Base-by-base conservation (phyloP, 768 basidiomycete genomes). In the Termitomyces bulborhizus region DNA sequence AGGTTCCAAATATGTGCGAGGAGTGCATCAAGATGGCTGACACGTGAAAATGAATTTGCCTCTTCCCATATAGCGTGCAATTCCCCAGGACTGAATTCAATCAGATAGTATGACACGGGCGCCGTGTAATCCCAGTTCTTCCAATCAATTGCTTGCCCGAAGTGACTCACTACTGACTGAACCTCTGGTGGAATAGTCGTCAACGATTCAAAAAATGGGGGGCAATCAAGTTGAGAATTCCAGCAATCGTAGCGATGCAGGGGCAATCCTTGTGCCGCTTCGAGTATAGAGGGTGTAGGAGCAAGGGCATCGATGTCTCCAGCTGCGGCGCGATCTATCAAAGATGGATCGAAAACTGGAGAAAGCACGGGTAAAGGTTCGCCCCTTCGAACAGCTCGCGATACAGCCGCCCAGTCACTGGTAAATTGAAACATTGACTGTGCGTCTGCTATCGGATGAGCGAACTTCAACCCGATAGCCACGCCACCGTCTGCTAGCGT, bases 11-110 rank as follows among this genome's bases (percentile, higher is more conserved):
- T 40, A 56, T 71, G 70, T 3, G 72, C 71, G 26, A 69, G 66
- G 18, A 74, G 66, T 8, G 68, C 67, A 59, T 73, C 72, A 24
- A 71, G 65, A 56, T 69, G 68, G 55, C 71, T 72, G 58, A 71
- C 57, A 32, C 46, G 21, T n/a, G 54, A 47, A 29, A 47, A 40
- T 15, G 56, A 59, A 11, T 54, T 48, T 7, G 68, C 67, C 21
- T 62, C 68, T 42, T 63, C 52, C 68, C 71, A 72, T 40, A 73
- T 71, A n/a, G 62, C 60, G 6, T 63, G 47, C 11, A 73, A 46
- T 47, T 71, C 69, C 4, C 52, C 46, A 9, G 65, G 54, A 36
- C 45, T 62, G 47, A 71, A 71, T 47, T 65, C 53, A 9, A 69
- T 27, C 24, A 65, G 48, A 55, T 59, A 66, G 51, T 66, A 63